Conservation (phyloP, 2,329 filamentous ascomycete genomes). For the Nemania serpens region DNA sequence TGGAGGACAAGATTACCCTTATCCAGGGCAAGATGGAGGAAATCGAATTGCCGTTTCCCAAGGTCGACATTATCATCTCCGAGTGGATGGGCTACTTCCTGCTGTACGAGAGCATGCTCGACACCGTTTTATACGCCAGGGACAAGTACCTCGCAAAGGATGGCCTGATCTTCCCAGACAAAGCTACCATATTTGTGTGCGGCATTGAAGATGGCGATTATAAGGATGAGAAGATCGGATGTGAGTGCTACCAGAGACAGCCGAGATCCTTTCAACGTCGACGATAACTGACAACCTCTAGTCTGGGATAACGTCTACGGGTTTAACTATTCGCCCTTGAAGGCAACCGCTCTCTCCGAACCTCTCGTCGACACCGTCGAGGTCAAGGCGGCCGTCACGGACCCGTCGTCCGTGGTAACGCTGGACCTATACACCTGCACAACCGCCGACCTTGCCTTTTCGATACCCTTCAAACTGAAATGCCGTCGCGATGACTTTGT, state of each 20-base stretch:
- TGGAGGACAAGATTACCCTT: slow-evolving; percentile 94
- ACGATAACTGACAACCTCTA: slow-evolving; percentile 47
- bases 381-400: slow-evolving; percentile 94
- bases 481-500: slow-evolving; percentile 90
- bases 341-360: slow-evolving; percentile 90
- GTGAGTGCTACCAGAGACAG: slow-evolving; percentile 58
- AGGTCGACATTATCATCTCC: slow-evolving; percentile 99
- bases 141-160: slow-evolving; percentile 87
- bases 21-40: slow-evolving; percentile 99
- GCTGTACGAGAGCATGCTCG: slow-evolving; percentile 98
- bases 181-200: slow-evolving; percentile 95
- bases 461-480: slow-evolving; percentile 73
- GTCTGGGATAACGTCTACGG: slow-evolving; percentile 99
- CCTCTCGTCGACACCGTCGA: slow-evolving; percentile 98
- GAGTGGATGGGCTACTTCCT: slow-evolving; percentile 99
- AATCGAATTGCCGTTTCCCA: slow-evolving; percentile 86
- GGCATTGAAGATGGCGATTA: slow-evolving; percentile 99
- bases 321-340: slow-evolving; percentile 94
- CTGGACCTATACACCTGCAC: slow-evolving; percentile 94
- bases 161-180: slow-evolving; percentile 97
- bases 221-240: slow-evolving; percentile 99
- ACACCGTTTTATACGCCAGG: slow-evolving; percentile 95
- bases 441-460: slow-evolving; percentile 81
- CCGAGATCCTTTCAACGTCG: background rate
- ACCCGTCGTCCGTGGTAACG: slow-evolving; percentile 81